phyloP scores from a whole-genome alignment of 2,329 filamentous ascomycete species.

The Pezicula carpinea region DNA sequence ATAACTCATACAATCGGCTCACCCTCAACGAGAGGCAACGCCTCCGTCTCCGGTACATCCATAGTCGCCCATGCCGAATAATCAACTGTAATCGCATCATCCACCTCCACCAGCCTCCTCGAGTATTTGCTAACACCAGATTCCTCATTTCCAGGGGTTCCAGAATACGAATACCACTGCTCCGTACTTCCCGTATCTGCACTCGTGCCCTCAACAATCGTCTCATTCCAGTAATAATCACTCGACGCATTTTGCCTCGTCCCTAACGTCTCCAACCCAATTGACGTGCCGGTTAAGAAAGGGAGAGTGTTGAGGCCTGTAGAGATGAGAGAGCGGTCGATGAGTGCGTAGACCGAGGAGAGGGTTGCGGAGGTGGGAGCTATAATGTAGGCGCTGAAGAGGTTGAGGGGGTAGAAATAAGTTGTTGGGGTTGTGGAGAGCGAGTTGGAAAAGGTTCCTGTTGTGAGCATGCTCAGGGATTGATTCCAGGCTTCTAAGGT shows the following conservation, averaged over 20 bases:
- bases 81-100: slow-evolving; percentile 19
- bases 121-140: slow-evolving; percentile 17
- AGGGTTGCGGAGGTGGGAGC: slow-evolving; percentile 24
- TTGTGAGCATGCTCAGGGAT: slow-evolving; percentile 25
- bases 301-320: slow-evolving; percentile 21
- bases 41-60: slow-evolving; percentile 5
- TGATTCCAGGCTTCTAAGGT: slow-evolving; percentile 27
- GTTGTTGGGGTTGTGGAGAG: slow-evolving; percentile 2
- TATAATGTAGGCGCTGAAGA: slow-evolving; percentile 29
- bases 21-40: slow-evolving; percentile 9
- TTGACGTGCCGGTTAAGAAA: slow-evolving; percentile 18
- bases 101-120: slow-evolving; percentile 22
- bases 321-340: slow-evolving; percentile 25
- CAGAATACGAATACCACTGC: slow-evolving; percentile 26
- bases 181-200: slow-evolving; percentile 25
- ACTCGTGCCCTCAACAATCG: slow-evolving; percentile 27
- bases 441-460: slow-evolving; percentile 18
- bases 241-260: slow-evolving; percentile 29
- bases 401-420: slow-evolving; percentile 28
- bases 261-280: slow-evolving; percentile 6
- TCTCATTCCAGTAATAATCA: slow-evolving; percentile 28
- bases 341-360: slow-evolving; percentile 27
- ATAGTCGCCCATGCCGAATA: slow-evolving; percentile 14
- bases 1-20: slow-evolving; percentile 7
- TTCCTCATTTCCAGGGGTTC: slow-evolving; percentile 8